Percentiles rank a stretch among this genome's conserved stretches.
Evolutionary conservation across 208 protist genomes (phyloP).

Genomic region (Novymonas esmeraldas): DNA sequence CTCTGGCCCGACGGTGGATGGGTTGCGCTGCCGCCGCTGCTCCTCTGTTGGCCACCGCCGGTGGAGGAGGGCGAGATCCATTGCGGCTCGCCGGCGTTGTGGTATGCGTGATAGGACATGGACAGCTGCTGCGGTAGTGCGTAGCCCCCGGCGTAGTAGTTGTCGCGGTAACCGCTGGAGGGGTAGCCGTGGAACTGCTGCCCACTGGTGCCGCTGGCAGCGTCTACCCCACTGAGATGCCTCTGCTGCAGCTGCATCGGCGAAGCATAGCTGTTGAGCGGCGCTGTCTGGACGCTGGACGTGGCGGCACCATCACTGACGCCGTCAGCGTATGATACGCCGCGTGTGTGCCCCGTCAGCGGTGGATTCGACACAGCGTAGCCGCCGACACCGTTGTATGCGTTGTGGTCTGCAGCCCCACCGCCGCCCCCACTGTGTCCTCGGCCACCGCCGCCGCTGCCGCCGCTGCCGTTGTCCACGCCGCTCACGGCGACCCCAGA

Average conservation of each 20-base stretch:
- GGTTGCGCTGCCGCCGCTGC: not conserved
- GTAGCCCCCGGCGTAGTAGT: conserved; percentile 11
- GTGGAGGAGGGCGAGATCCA: not conserved
- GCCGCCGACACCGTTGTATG: conserved; percentile 9
- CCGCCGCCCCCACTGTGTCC: not conserved
- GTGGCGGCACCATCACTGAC: not conserved
- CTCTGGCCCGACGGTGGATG: conserved; percentile 8
- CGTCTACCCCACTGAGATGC: not conserved
- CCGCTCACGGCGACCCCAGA: not conserved
- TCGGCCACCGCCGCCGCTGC: not conserved
- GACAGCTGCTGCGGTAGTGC: not conserved
- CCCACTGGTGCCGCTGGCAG: not conserved
- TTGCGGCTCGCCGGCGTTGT: not conserved
- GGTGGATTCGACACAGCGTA: not conserved
- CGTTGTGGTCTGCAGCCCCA: not conserved
- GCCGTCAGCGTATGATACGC: not conserved
- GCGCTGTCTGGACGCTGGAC: not conserved
- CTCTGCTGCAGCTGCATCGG: conserved; percentile 5
- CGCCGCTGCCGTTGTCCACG: not conserved
- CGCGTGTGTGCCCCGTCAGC: not conserved
- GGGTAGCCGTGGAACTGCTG: conserved; percentile 5
- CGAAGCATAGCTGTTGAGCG: not conserved
- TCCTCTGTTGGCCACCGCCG: not conserved
- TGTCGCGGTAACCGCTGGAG: not conserved
- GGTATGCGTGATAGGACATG: not conserved